Evolutionary conservation across 139 green algal species (phyloP), one percentile per base, ranked within the genome.

Genomic region (Chlorella sp.): DNA sequence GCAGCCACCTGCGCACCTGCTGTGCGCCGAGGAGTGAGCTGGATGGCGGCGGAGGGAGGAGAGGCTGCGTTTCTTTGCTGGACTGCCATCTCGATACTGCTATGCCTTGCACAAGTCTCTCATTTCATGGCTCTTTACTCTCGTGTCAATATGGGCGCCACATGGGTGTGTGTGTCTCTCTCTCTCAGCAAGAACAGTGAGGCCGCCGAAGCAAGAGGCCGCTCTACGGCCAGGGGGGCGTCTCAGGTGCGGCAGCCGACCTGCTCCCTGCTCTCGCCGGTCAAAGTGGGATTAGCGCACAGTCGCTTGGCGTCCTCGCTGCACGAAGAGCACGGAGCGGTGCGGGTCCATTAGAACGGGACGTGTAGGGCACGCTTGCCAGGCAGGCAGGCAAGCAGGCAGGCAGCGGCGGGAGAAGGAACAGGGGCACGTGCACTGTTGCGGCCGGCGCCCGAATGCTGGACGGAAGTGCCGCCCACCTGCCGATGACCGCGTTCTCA

Each of bases 401-500:
- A 58, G 17, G 48, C 48, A 58, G 21, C 48, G 21, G 21, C 48
- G 48, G 48, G 17, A 58, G 48, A n/a, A 58, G 17, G 21, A n/a
- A 58, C 48, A 58, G 21, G 21, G 48, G 21, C 48, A 58, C 48
- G 21, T 58, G 17, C 17, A 58, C 21, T 58, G 48, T 58, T 17
- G 17, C 17, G 48, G 48, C 48, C 21, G 48, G 17, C 48, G 17
- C 48, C 17, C 48, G 17, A 17, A 58, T 58, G 17, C 21, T 17
- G 17, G 17, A 21, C 21, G 56, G 23, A 63, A 63, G 27, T 33
- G 27, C 29, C 23, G 9, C 56, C 21, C 60, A 79, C 73, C 56
- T 84, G 43, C 91, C 90, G 40, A 98, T 95, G 17, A 99, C 83
- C 5, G 93, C 95, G 69, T 98, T 94, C 80, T 98, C 95, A 85